These are phyloP conservation scores for Phytophthora pini DNA, from an alignment of 352 stramenopile genomes.

Conservation along the genomic window DNA sequence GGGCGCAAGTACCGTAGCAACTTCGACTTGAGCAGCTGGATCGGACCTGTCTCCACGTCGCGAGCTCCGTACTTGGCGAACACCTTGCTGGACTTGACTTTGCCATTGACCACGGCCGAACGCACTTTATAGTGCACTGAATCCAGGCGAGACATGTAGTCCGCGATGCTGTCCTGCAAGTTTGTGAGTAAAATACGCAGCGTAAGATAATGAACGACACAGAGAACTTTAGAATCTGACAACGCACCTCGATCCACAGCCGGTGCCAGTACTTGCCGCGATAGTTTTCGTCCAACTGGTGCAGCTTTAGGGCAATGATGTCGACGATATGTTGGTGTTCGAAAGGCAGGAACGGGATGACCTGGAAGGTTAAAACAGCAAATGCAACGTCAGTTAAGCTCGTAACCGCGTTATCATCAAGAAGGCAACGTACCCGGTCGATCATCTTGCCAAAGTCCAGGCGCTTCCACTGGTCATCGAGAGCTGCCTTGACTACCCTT, in stretches of 20 bases:
- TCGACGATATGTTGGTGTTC: conserved; percentile 82
- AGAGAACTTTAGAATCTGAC: neutral
- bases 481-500: conserved; percentile 76
- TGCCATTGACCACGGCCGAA: conserved; percentile 54
- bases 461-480: conserved; percentile 88
- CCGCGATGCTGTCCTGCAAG: conserved; percentile 50
- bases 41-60: conserved; percentile 78
- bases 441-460: conserved; percentile 93
- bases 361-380: conserved; percentile 36
- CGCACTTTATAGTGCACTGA: conserved; percentile 81
- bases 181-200: no score
- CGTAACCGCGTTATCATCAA: neutral
- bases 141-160: conserved; percentile 76
- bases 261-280: conserved; percentile 77
- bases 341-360: conserved; percentile 90
- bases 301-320: conserved; percentile 85
- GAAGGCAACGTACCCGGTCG: conserved; percentile 53
- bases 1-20: conserved; percentile 77
- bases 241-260: conserved; percentile 73
- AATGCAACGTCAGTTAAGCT: neutral
- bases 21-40: conserved; percentile 86
- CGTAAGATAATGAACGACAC: neutral
- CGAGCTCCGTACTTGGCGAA: conserved; percentile 88
- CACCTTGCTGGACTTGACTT: conserved; percentile 64
- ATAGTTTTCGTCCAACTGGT: conserved; percentile 78